Conservation (phyloP, 768 basidiomycete genomes). For the Suillus occidentalis region DNA sequence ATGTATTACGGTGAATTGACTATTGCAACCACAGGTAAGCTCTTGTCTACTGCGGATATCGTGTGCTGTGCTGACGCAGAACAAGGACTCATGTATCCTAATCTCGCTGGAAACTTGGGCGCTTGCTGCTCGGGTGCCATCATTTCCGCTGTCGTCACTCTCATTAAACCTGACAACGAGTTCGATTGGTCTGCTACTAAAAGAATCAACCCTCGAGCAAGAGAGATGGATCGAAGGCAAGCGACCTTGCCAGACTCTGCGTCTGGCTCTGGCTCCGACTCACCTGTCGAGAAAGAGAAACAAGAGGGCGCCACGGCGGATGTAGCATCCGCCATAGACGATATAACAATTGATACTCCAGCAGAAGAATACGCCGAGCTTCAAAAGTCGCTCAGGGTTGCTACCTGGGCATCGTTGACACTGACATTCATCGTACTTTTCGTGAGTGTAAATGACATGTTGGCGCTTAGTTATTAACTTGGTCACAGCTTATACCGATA, state of each 20-base stretch:
- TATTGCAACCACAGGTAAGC: slow-evolving; percentile 15
- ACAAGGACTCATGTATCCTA: slow-evolving; percentile 18
- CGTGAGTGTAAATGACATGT: slow-evolving; percentile 3
- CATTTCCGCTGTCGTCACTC: slow-evolving; percentile 16
- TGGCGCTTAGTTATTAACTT: not conserved
- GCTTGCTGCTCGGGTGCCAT: slow-evolving; percentile 18
- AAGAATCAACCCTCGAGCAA: slow-evolving; percentile 15
- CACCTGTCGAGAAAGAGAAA: slow-evolving; percentile 16
- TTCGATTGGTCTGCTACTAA: slow-evolving; percentile 21
- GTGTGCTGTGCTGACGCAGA: not conserved
- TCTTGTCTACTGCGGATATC: not conserved
- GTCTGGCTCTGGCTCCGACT: slow-evolving; percentile 5
- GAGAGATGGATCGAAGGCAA: slow-evolving; percentile 12
- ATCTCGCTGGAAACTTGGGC: slow-evolving; percentile 18
- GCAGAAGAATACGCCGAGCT: slow-evolving; percentile 10
- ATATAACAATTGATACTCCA: slow-evolving; percentile 1
- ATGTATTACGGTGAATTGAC: slow-evolving; percentile 19
- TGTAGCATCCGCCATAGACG: slow-evolving; percentile 8
- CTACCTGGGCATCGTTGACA: slow-evolving; percentile 15
- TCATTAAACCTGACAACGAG: slow-evolving; percentile 20
- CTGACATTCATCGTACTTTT: slow-evolving; percentile 19
- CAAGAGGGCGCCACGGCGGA: slow-evolving; percentile 5
- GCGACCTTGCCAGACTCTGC: slow-evolving; percentile 1
- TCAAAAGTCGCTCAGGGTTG: slow-evolving; percentile 15
- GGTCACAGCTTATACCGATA: slow-evolving; percentile 16